These are phyloP conservation scores for Termitomyces sp. DNA, from an alignment of 768 basidiomycete species.

Conservation along the genomic window DNA sequence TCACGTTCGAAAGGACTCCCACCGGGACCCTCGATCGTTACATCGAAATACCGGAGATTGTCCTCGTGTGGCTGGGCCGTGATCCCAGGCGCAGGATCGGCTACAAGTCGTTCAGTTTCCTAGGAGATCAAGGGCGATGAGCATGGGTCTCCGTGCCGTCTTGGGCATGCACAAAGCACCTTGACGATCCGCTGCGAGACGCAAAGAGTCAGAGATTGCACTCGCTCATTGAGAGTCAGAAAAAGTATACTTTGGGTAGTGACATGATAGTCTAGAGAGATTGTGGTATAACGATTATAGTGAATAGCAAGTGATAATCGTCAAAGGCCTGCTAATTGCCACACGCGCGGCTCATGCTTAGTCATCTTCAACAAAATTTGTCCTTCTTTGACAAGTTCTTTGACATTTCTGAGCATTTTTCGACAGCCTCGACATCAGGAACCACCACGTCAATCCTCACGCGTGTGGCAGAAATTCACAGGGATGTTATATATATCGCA, in stretches of 20 bases:
- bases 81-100: slow-evolving; percentile 97
- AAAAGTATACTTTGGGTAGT: slow-evolving; percentile 44
- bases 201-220: background rate
- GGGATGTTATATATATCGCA: too few species aligned
- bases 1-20: slow-evolving; percentile 88
- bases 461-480: background rate
- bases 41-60: slow-evolving; percentile 98
- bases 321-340: slow-evolving; percentile 5
- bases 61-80: slow-evolving; percentile 95
- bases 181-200: slow-evolving; percentile 43
- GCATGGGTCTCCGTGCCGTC: background rate
- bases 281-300: slow-evolving; percentile 8
- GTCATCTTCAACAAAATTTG: slow-evolving; percentile 5
- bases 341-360: slow-evolving; percentile 8
- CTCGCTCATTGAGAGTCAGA: background rate
- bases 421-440: background rate
- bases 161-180: slow-evolving; percentile 19
- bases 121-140: slow-evolving; percentile 24
- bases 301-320: slow-evolving; percentile 1
- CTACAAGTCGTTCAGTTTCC: slow-evolving; percentile 97
- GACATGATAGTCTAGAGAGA: slow-evolving; percentile 27
- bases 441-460: background rate
- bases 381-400: background rate
- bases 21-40: slow-evolving; percentile 91
- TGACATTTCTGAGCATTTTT: background rate